Evolutionary conservation across 225 moss, liverwort and hornwort species (phyloP).

Genomic region (Pseudisothecium myosuroides): DNA sequence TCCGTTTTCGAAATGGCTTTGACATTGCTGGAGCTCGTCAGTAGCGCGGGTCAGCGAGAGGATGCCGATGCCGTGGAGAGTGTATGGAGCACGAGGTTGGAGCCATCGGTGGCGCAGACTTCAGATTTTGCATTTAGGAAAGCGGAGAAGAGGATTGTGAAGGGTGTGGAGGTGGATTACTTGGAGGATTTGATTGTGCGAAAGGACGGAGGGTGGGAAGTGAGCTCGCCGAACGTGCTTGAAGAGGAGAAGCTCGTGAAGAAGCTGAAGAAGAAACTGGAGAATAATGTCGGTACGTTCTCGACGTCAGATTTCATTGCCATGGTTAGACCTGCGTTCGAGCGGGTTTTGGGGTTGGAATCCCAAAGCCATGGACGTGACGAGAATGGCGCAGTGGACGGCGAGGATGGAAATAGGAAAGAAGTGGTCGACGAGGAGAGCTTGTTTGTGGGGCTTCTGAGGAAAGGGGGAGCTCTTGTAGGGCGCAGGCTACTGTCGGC

Average conservation of each 20-base stretch:
- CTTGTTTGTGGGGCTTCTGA: slow-evolving; percentile 1
- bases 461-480: slow-evolving; percentile 1
- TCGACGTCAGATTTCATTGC: slow-evolving; percentile 8
- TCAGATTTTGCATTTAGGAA: not conserved
- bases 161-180: slow-evolving; percentile 1
- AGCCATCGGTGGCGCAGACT: slow-evolving; percentile 18
- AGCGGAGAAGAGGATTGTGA: not conserved
- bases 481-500: slow-evolving; percentile 34
- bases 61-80: slow-evolving; percentile 10
- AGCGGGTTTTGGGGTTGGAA: not conserved
- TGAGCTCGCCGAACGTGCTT: not conserved
- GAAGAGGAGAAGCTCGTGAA: slow-evolving; percentile 24
- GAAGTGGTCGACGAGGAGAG: slow-evolving; percentile 10
- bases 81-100: slow-evolving; percentile 17
- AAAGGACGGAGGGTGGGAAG: slow-evolving; percentile 27
- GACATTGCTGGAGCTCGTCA: slow-evolving; percentile 39
- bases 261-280: slow-evolving; percentile 17
- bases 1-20: slow-evolving; percentile 20
- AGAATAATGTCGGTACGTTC: not conserved
- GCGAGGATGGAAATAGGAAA: not conserved
- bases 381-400: slow-evolving; percentile 8
- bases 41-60: slow-evolving; percentile 20
- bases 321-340: slow-evolving; percentile 17
- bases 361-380: not conserved
- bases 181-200: slow-evolving; percentile 30